Evolutionary conservation across 2,329 filamentous ascomycete species (phyloP), one percentile per base, ranked within the genome.

Genomic region (Colletotrichum filicis): DNA sequence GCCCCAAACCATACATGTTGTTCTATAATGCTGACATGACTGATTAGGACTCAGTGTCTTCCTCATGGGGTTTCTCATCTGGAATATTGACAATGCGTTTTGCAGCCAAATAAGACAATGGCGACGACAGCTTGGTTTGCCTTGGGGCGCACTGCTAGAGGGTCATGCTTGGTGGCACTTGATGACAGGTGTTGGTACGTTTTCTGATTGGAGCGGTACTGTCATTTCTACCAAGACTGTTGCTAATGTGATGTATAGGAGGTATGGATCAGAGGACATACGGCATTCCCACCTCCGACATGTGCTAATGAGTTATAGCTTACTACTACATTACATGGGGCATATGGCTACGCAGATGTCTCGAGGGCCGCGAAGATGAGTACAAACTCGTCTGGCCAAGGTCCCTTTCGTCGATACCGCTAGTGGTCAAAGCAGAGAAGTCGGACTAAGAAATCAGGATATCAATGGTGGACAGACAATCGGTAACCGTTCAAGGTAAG

Each of bases 281-380:
- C 42, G 42, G n/a, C 35, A 52, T 32, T 32, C 24, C 14, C 24
- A 30, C 24, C 12, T 57, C n/a, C 14, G n/a, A 49, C 12, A 8
- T 64, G 26, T 26, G 67, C 74, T 74, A 61, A 74, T 56, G 5
- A 14, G 11, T 42, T 53, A 14, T 69, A 80, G 94, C 94, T 19
- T 97, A 97, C 81, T 93, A 92, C 79, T 95, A 96, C 80, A 94
- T 97, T 76, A 86, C 91, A 16, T 97, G 94, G 94, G 92, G 94
- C 4, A 91, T 95, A 30, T 96, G 94, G 92, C 87, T 97, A 22
- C 90, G 94, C 53, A 91, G 93, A 74, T 95, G 93, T 77, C 84
- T 97, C 62, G 94, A 95, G 74, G 90, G 91, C 4, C 87, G 87
- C 58, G 93, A 94, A 78, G 89, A 93, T 55, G 90, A 95, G 78